phyloP scores from a whole-genome alignment of 2,329 filamentous ascomycete species.

The Exophiala xenobiotica region DNA sequence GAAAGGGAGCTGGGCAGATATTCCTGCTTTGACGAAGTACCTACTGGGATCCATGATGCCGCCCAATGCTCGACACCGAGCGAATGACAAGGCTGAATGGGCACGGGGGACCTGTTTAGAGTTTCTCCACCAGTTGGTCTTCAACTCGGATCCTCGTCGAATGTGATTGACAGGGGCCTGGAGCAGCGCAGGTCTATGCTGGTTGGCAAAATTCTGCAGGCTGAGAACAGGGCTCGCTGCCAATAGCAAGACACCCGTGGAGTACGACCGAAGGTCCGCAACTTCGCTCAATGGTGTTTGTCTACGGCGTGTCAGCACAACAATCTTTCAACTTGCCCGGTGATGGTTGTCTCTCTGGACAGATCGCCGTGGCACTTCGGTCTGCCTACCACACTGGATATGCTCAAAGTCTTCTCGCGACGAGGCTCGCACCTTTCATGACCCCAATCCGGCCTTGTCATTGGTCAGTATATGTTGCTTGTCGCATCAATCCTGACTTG shows the following conservation, averaged over 20 bases:
- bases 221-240: not conserved
- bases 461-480: constrained; percentile 6
- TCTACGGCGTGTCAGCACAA: not conserved
- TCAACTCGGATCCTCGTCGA: constrained; percentile 8
- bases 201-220: constrained; percentile 10
- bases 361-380: not conserved
- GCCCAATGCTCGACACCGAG: not conserved
- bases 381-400: not conserved
- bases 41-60: constrained; percentile 26
- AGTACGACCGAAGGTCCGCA: no score
- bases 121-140: constrained; percentile 12
- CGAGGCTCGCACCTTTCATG: no score
- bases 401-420: no score
- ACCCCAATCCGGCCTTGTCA: constrained; percentile 5
- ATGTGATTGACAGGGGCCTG: constrained; percentile 8
- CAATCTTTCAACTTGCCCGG: not conserved
- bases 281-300: not conserved
- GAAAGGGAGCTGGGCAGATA: constrained; percentile 3
- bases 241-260: constrained; percentile 21
- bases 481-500: not conserved
- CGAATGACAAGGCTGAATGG: constrained; percentile 24
- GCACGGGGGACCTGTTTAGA: constrained; percentile 18
- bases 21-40: constrained; percentile 16
- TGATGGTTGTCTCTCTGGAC: not conserved
- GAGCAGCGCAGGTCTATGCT: constrained; percentile 1